phyloP scores from a whole-genome alignment of 176 grass and related monocot species.

The Oryza australiensis region DNA sequence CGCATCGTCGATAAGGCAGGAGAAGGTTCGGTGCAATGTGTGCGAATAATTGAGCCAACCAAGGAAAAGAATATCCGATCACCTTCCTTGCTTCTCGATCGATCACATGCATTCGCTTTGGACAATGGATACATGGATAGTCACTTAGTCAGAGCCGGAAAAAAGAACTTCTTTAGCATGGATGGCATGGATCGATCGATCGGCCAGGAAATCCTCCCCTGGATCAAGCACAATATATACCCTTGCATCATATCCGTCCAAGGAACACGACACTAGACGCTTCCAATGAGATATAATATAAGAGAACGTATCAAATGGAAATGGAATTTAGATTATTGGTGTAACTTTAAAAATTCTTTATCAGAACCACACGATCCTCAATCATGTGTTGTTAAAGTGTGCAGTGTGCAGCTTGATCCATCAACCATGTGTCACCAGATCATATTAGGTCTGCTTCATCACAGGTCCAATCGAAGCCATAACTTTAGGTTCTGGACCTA shows the following conservation, averaged over 20 bases:
- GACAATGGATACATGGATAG: not conserved
- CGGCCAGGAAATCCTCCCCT: slow-evolving; percentile 17
- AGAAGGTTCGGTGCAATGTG: not conserved
- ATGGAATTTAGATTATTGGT: too few relatives aligned
- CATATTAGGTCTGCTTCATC: too few relatives aligned
- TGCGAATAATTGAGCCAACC: slow-evolving; percentile 24
- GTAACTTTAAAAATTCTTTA: too few relatives aligned
- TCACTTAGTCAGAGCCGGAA: not conserved
- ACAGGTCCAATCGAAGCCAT: too few relatives aligned
- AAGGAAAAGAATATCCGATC: slow-evolving; percentile 28
- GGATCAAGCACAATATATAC: not conserved
- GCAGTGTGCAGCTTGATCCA: too few relatives aligned
- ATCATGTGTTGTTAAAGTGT: too few relatives aligned
- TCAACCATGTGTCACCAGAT: too few relatives aligned
- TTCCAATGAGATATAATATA: slow-evolving; percentile 8
- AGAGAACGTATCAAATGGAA: too few relatives aligned
- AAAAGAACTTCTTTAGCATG: not conserved
- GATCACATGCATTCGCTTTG: not conserved
- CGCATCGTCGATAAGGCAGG: not conserved
- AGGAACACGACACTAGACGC: slow-evolving; percentile 35
- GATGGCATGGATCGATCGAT: slow-evolving; percentile 19
- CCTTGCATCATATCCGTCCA: not conserved
- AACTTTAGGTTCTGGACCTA: too few relatives aligned
- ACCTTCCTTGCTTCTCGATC: not conserved
- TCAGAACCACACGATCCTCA: too few relatives aligned